Base-by-base conservation (phyloP, 768 basidiomycete species). In the Chalciporus pseudorubinellus region DNA sequence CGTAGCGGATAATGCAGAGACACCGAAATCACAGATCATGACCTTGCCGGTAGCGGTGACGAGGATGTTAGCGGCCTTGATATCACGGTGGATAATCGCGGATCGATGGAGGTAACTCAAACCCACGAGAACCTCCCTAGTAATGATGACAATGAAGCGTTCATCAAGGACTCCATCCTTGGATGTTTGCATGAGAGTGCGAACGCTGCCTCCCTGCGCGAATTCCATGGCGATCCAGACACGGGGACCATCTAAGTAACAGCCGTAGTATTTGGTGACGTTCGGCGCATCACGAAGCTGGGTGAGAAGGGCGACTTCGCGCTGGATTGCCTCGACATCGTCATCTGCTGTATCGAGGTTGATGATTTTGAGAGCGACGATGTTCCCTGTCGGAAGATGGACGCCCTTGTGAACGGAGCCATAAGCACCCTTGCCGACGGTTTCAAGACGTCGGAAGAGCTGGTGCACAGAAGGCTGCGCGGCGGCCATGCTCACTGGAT, bases 211-310 rank as follows among this genome's bases (percentile, higher is more conserved):
- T 6, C 95, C 95, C 56, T 93, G 86, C 8, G 97, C 97, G 61
- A 86, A 85, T 68, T 99, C 97, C 97, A 99, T 99, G 33, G 87
- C 92, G 59, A 99, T 98, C 95, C 97, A 99, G 10, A 99, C 92
- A 44, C 92, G 89, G 24, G 93, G 90, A 0, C 94, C 95, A 64
- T 95, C 89, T 65, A 97, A 80, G 71, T 90, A 87, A 72, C 93
- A 97, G n/a, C 93, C 95, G 70, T 86, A 97, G 74, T 99, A 99
- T 62, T 91, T 82, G 20, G 91, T 98, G 62, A 97, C 83, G 65
- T 95, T 95, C 24, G 90, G 86, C 0, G 89, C 90, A 51, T 92
- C 92, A 19, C 92, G 78, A 28, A 98, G 80, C 64, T 95, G 93
- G 40, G 88, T 85, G 18, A 98, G 78, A 45, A 99, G 82, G 10